These are phyloP conservation scores for Entophlyctis luteolus DNA, from an alignment of 192 early-diverging fungal species.

Conservation along the genomic window DNA sequence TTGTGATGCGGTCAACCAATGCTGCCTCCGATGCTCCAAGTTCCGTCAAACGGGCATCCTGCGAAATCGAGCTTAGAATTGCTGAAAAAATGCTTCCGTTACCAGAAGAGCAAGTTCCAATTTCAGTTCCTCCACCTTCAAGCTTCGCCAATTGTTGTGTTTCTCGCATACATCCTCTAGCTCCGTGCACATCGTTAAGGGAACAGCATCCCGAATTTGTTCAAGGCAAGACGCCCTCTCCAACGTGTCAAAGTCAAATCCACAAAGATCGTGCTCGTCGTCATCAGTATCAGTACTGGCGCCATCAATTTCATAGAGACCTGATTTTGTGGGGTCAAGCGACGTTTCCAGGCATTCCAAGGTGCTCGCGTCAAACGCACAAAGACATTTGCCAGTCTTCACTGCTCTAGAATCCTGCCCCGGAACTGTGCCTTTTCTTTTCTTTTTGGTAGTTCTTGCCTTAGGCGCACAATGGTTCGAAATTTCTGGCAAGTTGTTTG, in stretches of 20 bases:
- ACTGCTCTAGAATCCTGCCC: neutral
- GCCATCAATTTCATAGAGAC: neutral
- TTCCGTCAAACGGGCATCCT: too few relatives aligned
- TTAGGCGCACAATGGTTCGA: neutral
- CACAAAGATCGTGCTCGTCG: neutral
- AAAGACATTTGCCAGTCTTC: slow-evolving; percentile 5
- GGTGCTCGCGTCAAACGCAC: slow-evolving; percentile 23
- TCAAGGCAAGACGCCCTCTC: neutral
- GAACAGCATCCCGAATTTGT: neutral
- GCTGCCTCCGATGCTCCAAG: too few relatives aligned
- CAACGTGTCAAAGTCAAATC: slow-evolving; percentile 3
- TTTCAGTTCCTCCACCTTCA: slow-evolving; percentile 19
- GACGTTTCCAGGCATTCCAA: neutral
- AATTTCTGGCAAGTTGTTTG: neutral
- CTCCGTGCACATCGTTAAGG: neutral
- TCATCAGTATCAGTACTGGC: neutral
- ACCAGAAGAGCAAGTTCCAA: slow-evolving; percentile 11
- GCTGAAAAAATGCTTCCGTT: too few relatives aligned
- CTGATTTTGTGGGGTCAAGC: neutral
- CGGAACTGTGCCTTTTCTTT: neutral
- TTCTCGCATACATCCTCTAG: neutral
- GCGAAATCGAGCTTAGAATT: too few relatives aligned
- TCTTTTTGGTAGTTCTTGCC: neutral
- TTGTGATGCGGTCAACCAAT: too few relatives aligned
- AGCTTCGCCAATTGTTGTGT: slow-evolving; percentile 8